Evolutionary conservation across 352 stramenopile genomes (phyloP), one percentile per base, ranked within the genome.

Genomic region (Nothophytophthora sp.): DNA sequence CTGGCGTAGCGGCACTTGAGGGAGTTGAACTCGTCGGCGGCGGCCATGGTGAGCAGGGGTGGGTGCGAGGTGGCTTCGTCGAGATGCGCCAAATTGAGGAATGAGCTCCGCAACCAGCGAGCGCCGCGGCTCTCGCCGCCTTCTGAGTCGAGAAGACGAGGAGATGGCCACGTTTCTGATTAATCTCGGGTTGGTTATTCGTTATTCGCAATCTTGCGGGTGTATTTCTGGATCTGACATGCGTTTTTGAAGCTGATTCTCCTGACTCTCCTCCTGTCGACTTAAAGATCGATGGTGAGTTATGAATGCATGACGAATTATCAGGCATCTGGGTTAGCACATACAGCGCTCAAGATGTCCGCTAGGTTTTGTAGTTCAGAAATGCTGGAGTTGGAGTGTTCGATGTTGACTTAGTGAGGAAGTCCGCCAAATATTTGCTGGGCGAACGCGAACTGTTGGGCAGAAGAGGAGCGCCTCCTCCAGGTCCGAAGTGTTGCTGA

Each of bases 1-100:
- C 78, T 94, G 36, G 76, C 78, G 60, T 94, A 94, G 22, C 81
- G 72, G 61, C 84, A 94, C 39, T 88, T 78, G 34, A 83, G 69
- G 11, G 62, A 50, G 46, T 49, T 65, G 36, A 71, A 63, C 28
- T 76, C 67, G 28, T 76, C 63, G 46, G 68, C 49, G 5, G 54
- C 52, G 20, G 67, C 60, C 47, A 48, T 45, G 12, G 12, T 37
- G 45, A 11, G 4, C 19, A 23, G 3, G 5, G n/a, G 12, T 10
- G 24, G 33, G 13, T 41, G 44, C 25, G n/a, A 15, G 19, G 24
- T 18, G 36, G 40, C 19, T 53, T 54, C 28, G 41, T 54, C 19
- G 33, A 29, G 55, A 51, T 35, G 39, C 41, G 51, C 52, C 38
- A 53, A 72, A 68, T 72, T 71, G 37, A 57, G 55, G 28, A 71